These are phyloP conservation scores for Zymoseptoria brevis DNA, from an alignment of 2,329 filamentous ascomycete genomes.

Conservation along the genomic window DNA sequence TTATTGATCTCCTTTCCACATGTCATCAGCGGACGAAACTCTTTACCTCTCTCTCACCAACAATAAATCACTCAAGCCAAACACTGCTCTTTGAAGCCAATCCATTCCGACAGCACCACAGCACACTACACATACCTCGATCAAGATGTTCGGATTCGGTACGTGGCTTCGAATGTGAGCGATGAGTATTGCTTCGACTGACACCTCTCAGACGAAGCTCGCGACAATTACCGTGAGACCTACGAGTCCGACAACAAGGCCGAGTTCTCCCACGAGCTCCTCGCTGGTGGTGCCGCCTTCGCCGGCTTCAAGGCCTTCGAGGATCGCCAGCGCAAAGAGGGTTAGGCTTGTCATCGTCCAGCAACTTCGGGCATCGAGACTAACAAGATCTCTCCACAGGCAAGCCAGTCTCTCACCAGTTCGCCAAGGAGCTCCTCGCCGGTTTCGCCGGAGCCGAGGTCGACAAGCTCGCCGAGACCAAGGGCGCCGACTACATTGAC, in stretches of 20 bases:
- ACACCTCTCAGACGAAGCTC: constrained; percentile 40
- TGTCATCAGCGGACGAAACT: not conserved
- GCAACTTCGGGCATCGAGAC: not conserved
- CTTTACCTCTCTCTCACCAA: not conserved
- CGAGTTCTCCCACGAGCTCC: constrained; percentile 62
- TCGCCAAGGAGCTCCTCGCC: constrained; percentile 70
- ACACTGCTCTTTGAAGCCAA: not conserved
- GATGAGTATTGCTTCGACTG: not conserved
- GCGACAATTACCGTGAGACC: constrained; percentile 48
- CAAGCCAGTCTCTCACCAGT: constrained; percentile 61
- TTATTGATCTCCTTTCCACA: not conserved
- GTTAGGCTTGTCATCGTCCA: constrained; percentile 15
- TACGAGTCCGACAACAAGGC: constrained; percentile 48
- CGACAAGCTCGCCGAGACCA: constrained; percentile 61
- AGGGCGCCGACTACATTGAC: constrained; percentile 40
- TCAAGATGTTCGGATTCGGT: constrained; percentile 42
- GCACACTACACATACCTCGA: constrained; percentile 8
- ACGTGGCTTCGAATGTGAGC: not conserved
- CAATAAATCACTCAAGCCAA: not conserved
- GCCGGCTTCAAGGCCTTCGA: constrained; percentile 74
- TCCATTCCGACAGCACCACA: too few species aligned
- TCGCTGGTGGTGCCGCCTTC: constrained; percentile 70
- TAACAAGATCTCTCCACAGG: constrained; percentile 37
- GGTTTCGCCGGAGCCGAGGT: constrained; percentile 67
- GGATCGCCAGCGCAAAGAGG: constrained; percentile 63